These are phyloP conservation scores for Nymphaea colorata DNA, from an alignment of 164 flowering plant genomes.

Conservation along the genomic window DNA sequence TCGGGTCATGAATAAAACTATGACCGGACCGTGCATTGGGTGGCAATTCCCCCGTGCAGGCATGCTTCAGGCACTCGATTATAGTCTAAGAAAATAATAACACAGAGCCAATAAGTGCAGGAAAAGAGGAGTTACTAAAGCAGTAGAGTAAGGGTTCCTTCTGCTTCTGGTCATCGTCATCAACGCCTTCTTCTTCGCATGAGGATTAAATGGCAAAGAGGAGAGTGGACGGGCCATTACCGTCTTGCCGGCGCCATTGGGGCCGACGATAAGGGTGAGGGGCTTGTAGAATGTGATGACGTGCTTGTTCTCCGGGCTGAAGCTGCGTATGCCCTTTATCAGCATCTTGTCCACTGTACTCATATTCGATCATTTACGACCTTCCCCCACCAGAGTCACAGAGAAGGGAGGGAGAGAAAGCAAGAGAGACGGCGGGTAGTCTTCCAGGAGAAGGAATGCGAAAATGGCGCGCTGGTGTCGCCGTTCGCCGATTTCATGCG, in stretches of 20 bases:
- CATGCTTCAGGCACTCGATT: slow-evolving; percentile 90
- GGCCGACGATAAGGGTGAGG: slow-evolving; percentile 89
- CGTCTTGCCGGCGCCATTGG: slow-evolving; percentile 96
- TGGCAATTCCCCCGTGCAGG: slow-evolving; percentile 96
- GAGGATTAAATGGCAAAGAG: background rate
- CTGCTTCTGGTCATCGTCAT: background rate
- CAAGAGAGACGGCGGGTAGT: background rate
- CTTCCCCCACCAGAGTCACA: background rate
- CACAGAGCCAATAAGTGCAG: background rate
- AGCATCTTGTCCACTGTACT: slow-evolving; percentile 98
- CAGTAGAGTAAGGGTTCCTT: background rate
- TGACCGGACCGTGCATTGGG: slow-evolving; percentile 97
- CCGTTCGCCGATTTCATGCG: too few species aligned
- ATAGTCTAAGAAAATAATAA: slow-evolving; percentile 42
- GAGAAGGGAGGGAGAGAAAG: background rate
- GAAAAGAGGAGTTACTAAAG: background rate
- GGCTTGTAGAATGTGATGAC: slow-evolving; percentile 95
- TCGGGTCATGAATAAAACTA: slow-evolving; percentile 95
- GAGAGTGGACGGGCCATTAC: slow-evolving; percentile 15
- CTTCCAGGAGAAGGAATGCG: too few species aligned
- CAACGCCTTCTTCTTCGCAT: too few species aligned
- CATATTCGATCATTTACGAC: slow-evolving; percentile 29
- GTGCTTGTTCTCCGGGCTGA: slow-evolving; percentile 90
- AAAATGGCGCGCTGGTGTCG: too few species aligned
- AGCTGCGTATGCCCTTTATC: slow-evolving; percentile 95